A percentile compares a stretch with the other conserved stretches of the same genome.
These are phyloP conservation scores for Coemansia linderi DNA, from an alignment of 371 early-diverging fungal species.

Conservation along the genomic window DNA sequence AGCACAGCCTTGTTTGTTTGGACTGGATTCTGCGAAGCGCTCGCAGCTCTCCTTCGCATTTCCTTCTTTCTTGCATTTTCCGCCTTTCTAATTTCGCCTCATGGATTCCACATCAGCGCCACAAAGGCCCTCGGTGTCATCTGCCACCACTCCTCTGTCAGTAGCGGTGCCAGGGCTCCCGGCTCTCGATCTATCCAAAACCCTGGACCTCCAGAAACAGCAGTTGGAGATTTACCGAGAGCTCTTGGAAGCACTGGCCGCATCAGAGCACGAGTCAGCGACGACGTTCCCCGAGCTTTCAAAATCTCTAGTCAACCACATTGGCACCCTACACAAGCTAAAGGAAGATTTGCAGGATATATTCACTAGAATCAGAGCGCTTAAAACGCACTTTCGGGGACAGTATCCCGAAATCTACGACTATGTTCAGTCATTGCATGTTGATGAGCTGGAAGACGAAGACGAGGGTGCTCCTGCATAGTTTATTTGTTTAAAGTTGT, in stretches of 20 bases:
- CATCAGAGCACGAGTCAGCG: constrained; percentile 39
- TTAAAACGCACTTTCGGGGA: constrained; percentile 30
- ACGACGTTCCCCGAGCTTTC: constrained; percentile 32
- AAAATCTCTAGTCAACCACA: constrained; percentile 26
- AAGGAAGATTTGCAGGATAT: constrained; percentile 43
- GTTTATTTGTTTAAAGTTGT: neutral
- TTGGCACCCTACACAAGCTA: constrained; percentile 20
- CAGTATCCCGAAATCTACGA: constrained; percentile 40
- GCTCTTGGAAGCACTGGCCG: constrained; percentile 25
- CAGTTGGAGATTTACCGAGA: constrained; percentile 31
- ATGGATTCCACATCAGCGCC: neutral
- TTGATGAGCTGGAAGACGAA: constrained; percentile 38
- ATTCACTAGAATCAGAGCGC: constrained; percentile 36
- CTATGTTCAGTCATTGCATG: constrained; percentile 48
- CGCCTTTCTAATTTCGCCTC: neutral
- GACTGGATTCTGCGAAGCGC: neutral
- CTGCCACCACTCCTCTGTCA: constrained; percentile 15
- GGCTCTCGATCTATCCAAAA: constrained; percentile 23
- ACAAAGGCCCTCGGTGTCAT: neutral
- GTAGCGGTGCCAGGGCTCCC: constrained; percentile 33
- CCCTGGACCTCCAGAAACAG: constrained; percentile 24
- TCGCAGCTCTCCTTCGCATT: no score
- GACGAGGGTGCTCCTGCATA: neutral
- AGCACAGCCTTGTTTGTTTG: neutral
- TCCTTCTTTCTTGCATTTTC: neutral